Conservation (phyloP, 192 early-diverging fungal species). For the Coemansia asiatica region DNA sequence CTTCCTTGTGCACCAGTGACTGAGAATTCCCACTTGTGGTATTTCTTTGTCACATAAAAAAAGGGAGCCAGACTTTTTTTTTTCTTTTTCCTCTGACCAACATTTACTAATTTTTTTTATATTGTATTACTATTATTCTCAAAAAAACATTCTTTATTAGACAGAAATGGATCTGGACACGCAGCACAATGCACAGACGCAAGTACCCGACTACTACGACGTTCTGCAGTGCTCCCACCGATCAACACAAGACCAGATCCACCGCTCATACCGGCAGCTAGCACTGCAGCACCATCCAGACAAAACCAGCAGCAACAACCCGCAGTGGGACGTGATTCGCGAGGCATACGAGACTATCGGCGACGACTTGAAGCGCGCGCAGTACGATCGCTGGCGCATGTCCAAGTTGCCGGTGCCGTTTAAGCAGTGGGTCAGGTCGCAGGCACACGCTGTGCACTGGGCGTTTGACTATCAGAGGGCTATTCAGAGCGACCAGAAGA, state of each 20-base stretch:
- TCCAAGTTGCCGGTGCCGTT: slow-evolving; percentile 27
- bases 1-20: too few relatives aligned
- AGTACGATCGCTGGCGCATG: slow-evolving; percentile 41
- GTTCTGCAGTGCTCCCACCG: slow-evolving; percentile 26
- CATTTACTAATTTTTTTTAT: too few relatives aligned
- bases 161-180: background rate
- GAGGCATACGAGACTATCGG: slow-evolving; percentile 36
- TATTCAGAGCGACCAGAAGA: background rate
- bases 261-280: slow-evolving; percentile 19
- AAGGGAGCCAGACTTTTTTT: too few relatives aligned
- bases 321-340: slow-evolving; percentile 24
- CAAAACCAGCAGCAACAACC: background rate
- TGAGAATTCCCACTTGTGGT: too few relatives aligned
- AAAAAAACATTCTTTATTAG: too few relatives aligned
- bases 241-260: slow-evolving; percentile 26
- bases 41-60: too few relatives aligned
- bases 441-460: slow-evolving; percentile 39
- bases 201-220: slow-evolving; percentile 32
- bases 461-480: slow-evolving; percentile 16
- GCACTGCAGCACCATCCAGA: slow-evolving; percentile 32
- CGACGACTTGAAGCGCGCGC: slow-evolving; percentile 20
- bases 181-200: slow-evolving; percentile 5
- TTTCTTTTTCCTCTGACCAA: too few relatives aligned
- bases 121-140: too few relatives aligned
- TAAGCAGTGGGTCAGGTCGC: slow-evolving; percentile 21